These are phyloP conservation scores for Leccinum fibrillosum DNA, from an alignment of 768 basidiomycete species.

Conservation along the genomic window DNA sequence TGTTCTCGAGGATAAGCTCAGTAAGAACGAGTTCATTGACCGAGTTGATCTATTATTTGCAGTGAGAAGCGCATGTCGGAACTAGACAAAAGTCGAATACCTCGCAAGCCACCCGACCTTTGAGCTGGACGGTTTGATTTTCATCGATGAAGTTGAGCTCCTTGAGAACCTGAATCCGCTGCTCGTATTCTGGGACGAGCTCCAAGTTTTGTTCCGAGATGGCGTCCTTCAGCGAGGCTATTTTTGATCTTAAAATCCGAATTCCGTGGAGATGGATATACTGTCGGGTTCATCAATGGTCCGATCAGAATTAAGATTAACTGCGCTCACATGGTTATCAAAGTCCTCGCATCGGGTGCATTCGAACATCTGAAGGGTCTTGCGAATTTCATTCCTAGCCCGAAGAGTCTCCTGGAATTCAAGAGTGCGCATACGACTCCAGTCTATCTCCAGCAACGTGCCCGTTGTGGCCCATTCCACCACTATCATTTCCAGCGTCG, in stretches of 20 bases:
- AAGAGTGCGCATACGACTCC: slow-evolving; percentile 76
- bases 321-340: slow-evolving; percentile 62
- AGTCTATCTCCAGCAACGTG: slow-evolving; percentile 73
- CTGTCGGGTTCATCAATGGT: slow-evolving; percentile 39
- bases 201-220: slow-evolving; percentile 97
- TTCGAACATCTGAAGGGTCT: slow-evolving; percentile 38
- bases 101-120: slow-evolving; percentile 98
- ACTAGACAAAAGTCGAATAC: slow-evolving; percentile 37
- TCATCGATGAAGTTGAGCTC: slow-evolving; percentile 93
- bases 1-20: slow-evolving; percentile 95
- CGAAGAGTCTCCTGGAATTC: slow-evolving; percentile 88
- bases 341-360: slow-evolving; percentile 70
- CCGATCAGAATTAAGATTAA: slow-evolving; percentile 2
- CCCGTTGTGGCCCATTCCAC: slow-evolving; percentile 53
- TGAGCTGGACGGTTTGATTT: slow-evolving; percentile 91
- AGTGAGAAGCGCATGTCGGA: neutral
- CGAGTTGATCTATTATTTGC: slow-evolving; percentile 79
- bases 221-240: slow-evolving; percentile 74
- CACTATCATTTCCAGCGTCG: slow-evolving; percentile 47
- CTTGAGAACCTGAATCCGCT: slow-evolving; percentile 85
- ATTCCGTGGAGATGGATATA: slow-evolving; percentile 74
- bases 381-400: slow-evolving; percentile 47
- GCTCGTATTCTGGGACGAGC: slow-evolving; percentile 95
- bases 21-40: slow-evolving; percentile 96
- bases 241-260: slow-evolving; percentile 68